Evolutionary conservation across 148 eudicot species (phyloP).

Genomic region (Amaranthus palmeri): DNA sequence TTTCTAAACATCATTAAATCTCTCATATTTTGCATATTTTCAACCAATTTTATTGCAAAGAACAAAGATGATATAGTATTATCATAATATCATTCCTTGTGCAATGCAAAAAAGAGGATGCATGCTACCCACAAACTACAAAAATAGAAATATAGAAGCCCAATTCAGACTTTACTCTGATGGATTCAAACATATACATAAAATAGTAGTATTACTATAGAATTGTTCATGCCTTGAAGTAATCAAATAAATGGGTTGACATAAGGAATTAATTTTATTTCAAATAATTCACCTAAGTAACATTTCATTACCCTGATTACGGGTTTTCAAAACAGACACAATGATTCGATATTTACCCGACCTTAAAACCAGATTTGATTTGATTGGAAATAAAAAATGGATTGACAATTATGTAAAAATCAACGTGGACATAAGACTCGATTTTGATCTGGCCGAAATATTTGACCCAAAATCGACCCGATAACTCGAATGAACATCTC

Average conservation of each 20-base stretch:
- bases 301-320: no score
- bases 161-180: constrained; percentile 17
- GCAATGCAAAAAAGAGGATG: constrained; percentile 17
- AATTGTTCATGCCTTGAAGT: constrained; percentile 17
- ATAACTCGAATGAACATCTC: no score
- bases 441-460: no score
- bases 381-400: no score
- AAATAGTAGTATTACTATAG: neutral
- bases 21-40: constrained; percentile 15
- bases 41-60: constrained; percentile 9
- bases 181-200: constrained; percentile 19
- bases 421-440: no score
- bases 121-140: constrained; percentile 14
- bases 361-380: no score
- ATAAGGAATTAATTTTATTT: neutral
- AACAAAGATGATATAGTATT: constrained; percentile 3
- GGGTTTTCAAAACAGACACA: no score
- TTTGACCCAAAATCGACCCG: no score
- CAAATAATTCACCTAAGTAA: no score
- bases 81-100: constrained; percentile 6
- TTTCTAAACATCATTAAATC: constrained; percentile 23
- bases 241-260: constrained; percentile 24
- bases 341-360: no score
- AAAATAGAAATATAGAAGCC: constrained; percentile 13
- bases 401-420: no score